Evolutionary conservation across 2,329 filamentous ascomycete species (phyloP), one percentile per base, ranked within the genome.

Genomic region (Exophiala lecanii-corni): DNA sequence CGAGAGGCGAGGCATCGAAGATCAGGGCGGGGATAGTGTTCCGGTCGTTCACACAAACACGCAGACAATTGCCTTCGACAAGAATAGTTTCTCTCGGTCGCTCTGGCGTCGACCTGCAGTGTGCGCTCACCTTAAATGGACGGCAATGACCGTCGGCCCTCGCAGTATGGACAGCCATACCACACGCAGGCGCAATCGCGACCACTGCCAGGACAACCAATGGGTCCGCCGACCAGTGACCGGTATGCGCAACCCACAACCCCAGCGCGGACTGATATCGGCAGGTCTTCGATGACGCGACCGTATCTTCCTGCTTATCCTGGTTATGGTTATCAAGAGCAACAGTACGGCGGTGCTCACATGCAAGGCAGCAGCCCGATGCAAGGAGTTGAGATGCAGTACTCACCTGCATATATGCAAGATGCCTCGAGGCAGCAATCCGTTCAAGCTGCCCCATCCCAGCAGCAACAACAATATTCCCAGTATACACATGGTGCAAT

Each of bases 101-200:
- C 20, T 41, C 51, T 54, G 51, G 51, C 51, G 48, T 46, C 51
- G 36, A 49, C 45, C 32, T 36, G 35, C 30, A 48, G 47, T 38
- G 28, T 40, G 25, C 26, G 36, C 38, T 39, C 39, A 42, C 49
- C 39, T 54, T 56, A 79, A 63, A 92, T 92, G 86, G 86, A 91
- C 73, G 81, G 84, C 69, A 79, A 82, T 71, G 78, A 78, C 67
- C 79, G 77, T 62, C 74, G 79, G 61, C 76, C 81, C 72, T 83
- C 84, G 76, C 83, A 84, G 72, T 79, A 84, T 76, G 84, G 85
- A 68, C 73, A 76, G 68, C 74, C 79, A 63, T 71, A 76, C 66
- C 82, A 83, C 68, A 73, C 78, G 60, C 47, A 46, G 17, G 46
- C 51, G 41, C 43, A 50, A 41, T 39, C 55, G 43, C 50, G 47